These are phyloP conservation scores for Solanum dulcamara DNA, from an alignment of 257 asterid genomes.

Conservation along the genomic window DNA sequence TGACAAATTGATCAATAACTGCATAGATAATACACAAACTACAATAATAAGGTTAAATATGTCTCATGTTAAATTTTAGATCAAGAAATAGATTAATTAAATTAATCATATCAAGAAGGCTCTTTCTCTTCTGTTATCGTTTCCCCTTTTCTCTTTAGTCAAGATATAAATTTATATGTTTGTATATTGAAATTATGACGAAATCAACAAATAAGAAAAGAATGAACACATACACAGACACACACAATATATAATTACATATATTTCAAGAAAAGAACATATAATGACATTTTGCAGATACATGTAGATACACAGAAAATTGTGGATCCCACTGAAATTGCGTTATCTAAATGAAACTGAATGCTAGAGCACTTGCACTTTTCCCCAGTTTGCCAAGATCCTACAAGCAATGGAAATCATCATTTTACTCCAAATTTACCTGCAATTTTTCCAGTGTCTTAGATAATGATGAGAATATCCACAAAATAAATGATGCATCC, in stretches of 20 bases:
- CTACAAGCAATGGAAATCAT: neutral
- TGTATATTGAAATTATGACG: neutral
- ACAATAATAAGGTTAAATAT: neutral
- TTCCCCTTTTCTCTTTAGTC: neutral
- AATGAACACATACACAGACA: neutral
- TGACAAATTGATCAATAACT: neutral
- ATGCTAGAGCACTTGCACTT: neutral
- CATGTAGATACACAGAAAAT: neutral
- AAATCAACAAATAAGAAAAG: neutral
- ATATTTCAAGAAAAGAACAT: neutral
- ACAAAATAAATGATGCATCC: constrained; percentile 25
- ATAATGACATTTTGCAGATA: neutral
- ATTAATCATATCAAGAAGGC: neutral
- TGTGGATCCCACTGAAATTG: neutral
- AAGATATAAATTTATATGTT: neutral
- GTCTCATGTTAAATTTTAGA: neutral
- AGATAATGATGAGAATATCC: constrained; percentile 32
- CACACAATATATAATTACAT: neutral
- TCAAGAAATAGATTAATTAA: neutral
- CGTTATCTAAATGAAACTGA: neutral
- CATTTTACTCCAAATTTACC: constrained; percentile 12
- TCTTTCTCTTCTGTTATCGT: neutral
- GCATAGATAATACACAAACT: neutral
- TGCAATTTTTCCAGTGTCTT: constrained; percentile 29
- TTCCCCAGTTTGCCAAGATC: neutral